These are phyloP conservation scores for Naegleria lovaniensis DNA, from an alignment of 208 protist genomes.

Conservation along the genomic window DNA sequence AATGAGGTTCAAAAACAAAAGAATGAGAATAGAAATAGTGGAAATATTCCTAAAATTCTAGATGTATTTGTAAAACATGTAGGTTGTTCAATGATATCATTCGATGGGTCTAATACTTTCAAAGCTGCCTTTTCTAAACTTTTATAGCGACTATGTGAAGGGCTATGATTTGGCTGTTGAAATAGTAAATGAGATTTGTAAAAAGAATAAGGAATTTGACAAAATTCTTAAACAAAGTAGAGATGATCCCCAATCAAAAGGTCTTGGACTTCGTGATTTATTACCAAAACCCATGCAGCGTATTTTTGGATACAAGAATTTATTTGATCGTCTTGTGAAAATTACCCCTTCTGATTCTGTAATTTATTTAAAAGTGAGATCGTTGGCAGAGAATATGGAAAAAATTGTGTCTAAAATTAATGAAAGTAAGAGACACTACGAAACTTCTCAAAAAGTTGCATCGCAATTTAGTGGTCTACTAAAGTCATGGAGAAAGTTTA, in stretches of 20 bases:
- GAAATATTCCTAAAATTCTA: neutral
- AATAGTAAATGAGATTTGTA: neutral
- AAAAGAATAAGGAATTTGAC: constrained; percentile 20
- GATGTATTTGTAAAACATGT: neutral
- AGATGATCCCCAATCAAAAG: neutral
- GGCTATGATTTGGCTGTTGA: constrained; percentile 4
- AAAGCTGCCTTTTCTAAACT: constrained; percentile 13
- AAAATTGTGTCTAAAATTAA: neutral
- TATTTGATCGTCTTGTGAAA: neutral
- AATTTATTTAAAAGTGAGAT: neutral
- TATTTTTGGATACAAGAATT: constrained; percentile 27
- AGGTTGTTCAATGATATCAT: too few species aligned
- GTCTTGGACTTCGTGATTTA: neutral
- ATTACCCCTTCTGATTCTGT: neutral
- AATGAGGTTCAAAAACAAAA: neutral
- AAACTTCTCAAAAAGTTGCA: neutral
- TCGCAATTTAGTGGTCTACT: neutral
- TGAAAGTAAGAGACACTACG: neutral
- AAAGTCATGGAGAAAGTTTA: constrained; percentile 5
- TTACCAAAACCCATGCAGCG: constrained; percentile 15
- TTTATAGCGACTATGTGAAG: constrained; percentile 4
- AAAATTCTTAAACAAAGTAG: neutral
- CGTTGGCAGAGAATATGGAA: neutral
- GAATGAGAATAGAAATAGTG: neutral
- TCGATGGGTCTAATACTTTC: too few species aligned